phyloP scores from a whole-genome alignment of 1,139 yeast genomes.

The Pichia sp. region DNA sequence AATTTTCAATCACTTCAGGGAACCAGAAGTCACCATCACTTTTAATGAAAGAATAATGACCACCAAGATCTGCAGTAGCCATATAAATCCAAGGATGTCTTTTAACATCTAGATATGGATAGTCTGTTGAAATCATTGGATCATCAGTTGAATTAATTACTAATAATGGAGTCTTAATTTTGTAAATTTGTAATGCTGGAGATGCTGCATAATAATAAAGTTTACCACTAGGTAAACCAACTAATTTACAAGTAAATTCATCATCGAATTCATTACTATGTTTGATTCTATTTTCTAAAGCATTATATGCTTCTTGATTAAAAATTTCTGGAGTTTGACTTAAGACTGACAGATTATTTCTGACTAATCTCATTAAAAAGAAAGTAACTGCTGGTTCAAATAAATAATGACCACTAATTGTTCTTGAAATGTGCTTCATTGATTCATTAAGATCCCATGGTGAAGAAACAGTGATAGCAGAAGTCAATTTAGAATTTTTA shows the following conservation, averaged over 20 bases:
- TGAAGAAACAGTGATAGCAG: constrained; percentile 63
- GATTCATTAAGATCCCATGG: constrained; percentile 81
- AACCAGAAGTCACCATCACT: constrained; percentile 67
- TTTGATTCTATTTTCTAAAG: constrained; percentile 32
- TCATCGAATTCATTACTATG: constrained; percentile 60
- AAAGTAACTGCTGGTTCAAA: constrained; percentile 55
- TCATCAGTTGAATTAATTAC: constrained; percentile 73
- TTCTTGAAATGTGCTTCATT: constrained; percentile 42
- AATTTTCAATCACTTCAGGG: constrained; percentile 56
- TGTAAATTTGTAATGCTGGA: constrained; percentile 49
- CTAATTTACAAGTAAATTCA: constrained; percentile 59
- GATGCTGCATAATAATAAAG: constrained; percentile 72
- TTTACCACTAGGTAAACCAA: constrained; percentile 61
- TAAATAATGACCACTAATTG: constrained; percentile 51
- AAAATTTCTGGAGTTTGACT: constrained; percentile 33
- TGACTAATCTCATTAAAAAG: constrained; percentile 46
- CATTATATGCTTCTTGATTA: constrained; percentile 22
- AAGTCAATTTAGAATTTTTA: constrained; percentile 46
- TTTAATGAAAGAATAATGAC: constrained; percentile 59
- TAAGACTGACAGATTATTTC: constrained; percentile 41
- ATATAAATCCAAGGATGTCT: constrained; percentile 52
- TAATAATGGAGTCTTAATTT: constrained; percentile 62
- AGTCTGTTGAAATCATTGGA: constrained; percentile 58
- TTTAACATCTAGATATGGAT: constrained; percentile 44
- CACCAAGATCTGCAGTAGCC: constrained; percentile 55